Conservation (phyloP, 805 yeast species). For the Candida saitoana region DNA sequence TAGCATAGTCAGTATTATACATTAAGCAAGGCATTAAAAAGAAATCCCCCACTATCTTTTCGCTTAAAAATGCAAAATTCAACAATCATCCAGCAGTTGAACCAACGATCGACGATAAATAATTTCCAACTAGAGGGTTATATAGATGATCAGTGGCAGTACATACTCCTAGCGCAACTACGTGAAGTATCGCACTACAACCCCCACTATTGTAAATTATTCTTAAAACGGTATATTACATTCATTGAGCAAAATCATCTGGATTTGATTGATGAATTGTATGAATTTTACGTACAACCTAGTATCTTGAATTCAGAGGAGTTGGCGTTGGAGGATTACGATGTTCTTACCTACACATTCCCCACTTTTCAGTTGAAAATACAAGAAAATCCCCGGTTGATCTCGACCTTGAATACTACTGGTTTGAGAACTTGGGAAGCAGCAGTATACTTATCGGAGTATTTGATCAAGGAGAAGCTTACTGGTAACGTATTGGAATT, state of each 20-base stretch:
- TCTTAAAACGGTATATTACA: conserved; percentile 41
- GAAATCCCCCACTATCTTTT: too few species aligned
- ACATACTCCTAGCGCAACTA: background rate
- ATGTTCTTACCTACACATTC: background rate
- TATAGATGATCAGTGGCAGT: conserved; percentile 5
- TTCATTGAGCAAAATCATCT: conserved; percentile 26
- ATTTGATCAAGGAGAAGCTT: conserved; percentile 21
- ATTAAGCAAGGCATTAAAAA: background rate
- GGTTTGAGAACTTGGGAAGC: conserved; percentile 96
- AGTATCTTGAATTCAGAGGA: conserved; percentile 28
- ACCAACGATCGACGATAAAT: conserved; percentile 1
- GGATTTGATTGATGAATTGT: conserved; percentile 38
- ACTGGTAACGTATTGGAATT: conserved; percentile 51
- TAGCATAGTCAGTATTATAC: background rate
- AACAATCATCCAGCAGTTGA: background rate
- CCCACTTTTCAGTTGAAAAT: conserved; percentile 29
- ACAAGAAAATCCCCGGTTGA: conserved; percentile 58
- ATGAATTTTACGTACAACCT: conserved; percentile 35
- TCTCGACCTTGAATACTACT: conserved; percentile 77
- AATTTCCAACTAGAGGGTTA: conserved; percentile 1
- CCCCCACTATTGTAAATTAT: conserved; percentile 47
- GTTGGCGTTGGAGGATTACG: conserved; percentile 9
- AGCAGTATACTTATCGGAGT: conserved; percentile 61
- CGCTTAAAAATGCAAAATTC: background rate
- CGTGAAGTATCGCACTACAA: conserved; percentile 23